Percentiles rank a stretch among this genome's conserved stretches.
Conservation (phyloP, 2,329 filamentous ascomycete species). For the Colletotrichum salicis region DNA sequence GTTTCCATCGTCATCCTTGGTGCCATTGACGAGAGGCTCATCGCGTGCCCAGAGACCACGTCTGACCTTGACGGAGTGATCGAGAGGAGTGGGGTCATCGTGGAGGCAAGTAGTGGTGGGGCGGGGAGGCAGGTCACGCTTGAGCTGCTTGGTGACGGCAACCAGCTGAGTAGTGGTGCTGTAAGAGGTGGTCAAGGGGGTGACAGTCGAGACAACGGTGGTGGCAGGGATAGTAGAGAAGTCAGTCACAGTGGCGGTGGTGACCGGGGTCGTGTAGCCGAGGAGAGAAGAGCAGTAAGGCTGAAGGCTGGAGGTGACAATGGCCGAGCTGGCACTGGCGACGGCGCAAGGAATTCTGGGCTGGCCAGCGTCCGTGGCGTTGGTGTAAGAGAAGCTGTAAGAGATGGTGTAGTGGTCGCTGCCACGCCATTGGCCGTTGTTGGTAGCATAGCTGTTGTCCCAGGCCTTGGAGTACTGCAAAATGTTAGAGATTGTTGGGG, state of each 20-base stretch:
- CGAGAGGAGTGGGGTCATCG: background rate
- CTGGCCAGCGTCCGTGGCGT: background rate
- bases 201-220: background rate
- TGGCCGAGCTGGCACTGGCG: background rate
- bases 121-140: background rate
- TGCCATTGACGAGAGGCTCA: background rate
- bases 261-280: background rate
- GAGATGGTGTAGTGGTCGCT: constrained; percentile 4
- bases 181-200: background rate
- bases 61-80: background rate
- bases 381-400: constrained; percentile 11
- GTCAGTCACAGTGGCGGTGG: background rate
- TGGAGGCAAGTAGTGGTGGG: background rate
- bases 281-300: constrained; percentile 8
- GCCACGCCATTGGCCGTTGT: constrained; percentile 5
- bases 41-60: background rate
- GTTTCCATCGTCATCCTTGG: background rate
- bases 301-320: background rate
- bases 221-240: background rate
- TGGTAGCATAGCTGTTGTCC: constrained; percentile 1
- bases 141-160: background rate
- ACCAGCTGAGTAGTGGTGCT: background rate
- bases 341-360: background rate
- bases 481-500: too few relatives aligned
- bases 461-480: constrained; percentile 6